A percentile compares a stretch with the other conserved stretches of the same genome.
Evolutionary conservation across 345 rosid genomes (phyloP).

Genomic region (Euphorbia pulcherrima): DNA sequence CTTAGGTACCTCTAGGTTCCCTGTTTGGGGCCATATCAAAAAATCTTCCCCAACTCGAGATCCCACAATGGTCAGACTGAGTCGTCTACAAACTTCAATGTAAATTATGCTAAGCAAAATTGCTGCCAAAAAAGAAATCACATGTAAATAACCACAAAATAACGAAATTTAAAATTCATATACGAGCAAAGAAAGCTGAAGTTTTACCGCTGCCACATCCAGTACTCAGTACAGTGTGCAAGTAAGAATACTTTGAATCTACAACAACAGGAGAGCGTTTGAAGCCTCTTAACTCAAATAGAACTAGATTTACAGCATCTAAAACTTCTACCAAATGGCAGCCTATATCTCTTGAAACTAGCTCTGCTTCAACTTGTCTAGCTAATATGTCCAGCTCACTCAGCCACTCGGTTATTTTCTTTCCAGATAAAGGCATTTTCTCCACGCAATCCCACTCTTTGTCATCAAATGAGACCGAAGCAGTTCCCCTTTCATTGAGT

Average conservation of each 20-base stretch:
- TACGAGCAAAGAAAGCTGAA: slow-evolving; percentile 17
- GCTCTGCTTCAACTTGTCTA: slow-evolving; percentile 79
- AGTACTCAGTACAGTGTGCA: slow-evolving; percentile 68
- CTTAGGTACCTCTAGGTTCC: slow-evolving; percentile 62
- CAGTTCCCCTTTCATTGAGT: slow-evolving; percentile 44
- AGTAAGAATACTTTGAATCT: slow-evolving; percentile 64
- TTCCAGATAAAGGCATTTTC: slow-evolving; percentile 61
- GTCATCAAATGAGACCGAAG: slow-evolving; percentile 29
- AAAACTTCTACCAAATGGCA: slow-evolving; percentile 72
- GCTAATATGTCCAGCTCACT: slow-evolving; percentile 56
- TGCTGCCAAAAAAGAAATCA: slow-evolving; percentile 44
- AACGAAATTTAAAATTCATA: slow-evolving; percentile 5
- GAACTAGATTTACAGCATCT: slow-evolving; percentile 78
- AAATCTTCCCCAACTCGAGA: slow-evolving; percentile 95
- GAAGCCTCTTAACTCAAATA: slow-evolving; percentile 74
- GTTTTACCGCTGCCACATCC: slow-evolving; percentile 76
- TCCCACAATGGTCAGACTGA: slow-evolving; percentile 75
- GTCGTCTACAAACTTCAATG: slow-evolving; percentile 82
- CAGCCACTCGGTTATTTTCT: slow-evolving; percentile 60
- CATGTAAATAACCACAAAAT: slow-evolving; percentile 4
- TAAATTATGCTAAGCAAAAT: slow-evolving; percentile 86
- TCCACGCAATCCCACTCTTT: slow-evolving; percentile 46
- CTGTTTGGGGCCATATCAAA: slow-evolving; percentile 90
- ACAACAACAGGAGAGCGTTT: slow-evolving; percentile 60
- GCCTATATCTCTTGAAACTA: slow-evolving; percentile 73